Evolutionary conservation across 495 filamentous ascomycete genomes (phyloP).

Genomic region (Aspergillus bertholletiae): DNA sequence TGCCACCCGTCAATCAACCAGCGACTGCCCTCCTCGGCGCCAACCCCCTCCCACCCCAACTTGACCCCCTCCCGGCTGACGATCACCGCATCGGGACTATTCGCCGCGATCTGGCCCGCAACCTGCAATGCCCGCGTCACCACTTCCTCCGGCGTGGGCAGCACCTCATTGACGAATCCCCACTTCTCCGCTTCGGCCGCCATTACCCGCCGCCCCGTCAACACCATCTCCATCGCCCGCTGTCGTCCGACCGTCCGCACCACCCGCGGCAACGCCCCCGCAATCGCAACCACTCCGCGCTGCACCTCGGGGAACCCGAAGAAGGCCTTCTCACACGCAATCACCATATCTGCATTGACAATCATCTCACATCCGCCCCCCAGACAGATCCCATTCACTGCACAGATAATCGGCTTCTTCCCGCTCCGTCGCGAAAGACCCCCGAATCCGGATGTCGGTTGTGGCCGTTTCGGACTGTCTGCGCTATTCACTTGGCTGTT

Average conservation of each 20-base stretch:
- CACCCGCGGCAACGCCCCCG: constrained; percentile 71
- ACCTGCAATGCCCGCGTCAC: constrained; percentile 52
- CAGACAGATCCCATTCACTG: constrained; percentile 68
- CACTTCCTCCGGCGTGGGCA: constrained; percentile 46
- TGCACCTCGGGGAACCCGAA: constrained; percentile 71
- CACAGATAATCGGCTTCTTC: constrained; percentile 64
- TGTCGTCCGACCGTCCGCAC: constrained; percentile 62
- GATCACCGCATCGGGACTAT: constrained; percentile 74
- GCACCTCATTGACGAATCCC: constrained; percentile 70
- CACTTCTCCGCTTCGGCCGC: constrained; percentile 60
- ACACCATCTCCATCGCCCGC: constrained; percentile 71
- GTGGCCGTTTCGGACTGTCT: not conserved
- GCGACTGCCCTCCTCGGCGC: constrained; percentile 62
- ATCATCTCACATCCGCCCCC: constrained; percentile 78
- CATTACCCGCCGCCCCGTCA: constrained; percentile 58
- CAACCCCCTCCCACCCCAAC: constrained; percentile 65
- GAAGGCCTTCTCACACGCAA: constrained; percentile 50
- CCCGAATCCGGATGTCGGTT: constrained; percentile 30
- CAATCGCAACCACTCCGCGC: constrained; percentile 67
- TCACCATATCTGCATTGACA: constrained; percentile 67
- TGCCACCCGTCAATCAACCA: constrained; percentile 57
- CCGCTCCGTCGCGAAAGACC: constrained; percentile 46
- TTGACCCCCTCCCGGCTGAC: constrained; percentile 66
- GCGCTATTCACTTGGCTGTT: constrained; percentile 19
- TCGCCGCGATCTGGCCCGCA: constrained; percentile 37